phyloP scores from a whole-genome alignment of 2,329 filamentous ascomycete genomes.

The Aspergillus aculeatinus region DNA sequence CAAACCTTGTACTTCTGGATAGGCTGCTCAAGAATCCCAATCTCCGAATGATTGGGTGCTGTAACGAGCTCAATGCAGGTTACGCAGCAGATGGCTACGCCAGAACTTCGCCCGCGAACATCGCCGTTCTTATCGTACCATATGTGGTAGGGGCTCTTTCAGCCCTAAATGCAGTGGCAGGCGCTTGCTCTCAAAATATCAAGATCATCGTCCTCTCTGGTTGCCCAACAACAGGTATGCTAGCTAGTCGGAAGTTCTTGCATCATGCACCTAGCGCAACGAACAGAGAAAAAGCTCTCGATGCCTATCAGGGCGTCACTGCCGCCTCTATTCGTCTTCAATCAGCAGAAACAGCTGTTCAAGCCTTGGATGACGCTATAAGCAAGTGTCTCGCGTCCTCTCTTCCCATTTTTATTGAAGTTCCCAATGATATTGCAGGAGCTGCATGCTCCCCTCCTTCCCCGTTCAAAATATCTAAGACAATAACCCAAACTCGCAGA shows the following conservation, averaged over 20 bases:
- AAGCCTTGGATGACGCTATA: conserved; percentile 8
- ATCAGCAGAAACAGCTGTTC: neutral
- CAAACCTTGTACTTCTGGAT: conserved; percentile 9
- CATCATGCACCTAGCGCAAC: conserved; percentile 8
- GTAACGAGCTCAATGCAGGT: conserved; percentile 18
- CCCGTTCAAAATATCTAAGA: neutral
- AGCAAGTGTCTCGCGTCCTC: conserved; percentile 3
- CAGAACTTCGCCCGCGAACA: conserved; percentile 1
- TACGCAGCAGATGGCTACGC: conserved; percentile 20
- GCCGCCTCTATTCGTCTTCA: conserved; percentile 8
- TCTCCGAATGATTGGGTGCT: conserved; percentile 13
- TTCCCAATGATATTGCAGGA: conserved; percentile 7
- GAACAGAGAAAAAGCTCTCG: conserved; percentile 10
- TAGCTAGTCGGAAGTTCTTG: neutral
- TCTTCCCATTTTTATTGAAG: conserved; percentile 11
- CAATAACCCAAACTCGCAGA: neutral
- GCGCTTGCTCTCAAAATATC: conserved; percentile 11
- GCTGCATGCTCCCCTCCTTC: neutral
- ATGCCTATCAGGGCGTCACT: conserved; percentile 8
- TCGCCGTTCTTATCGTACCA: conserved; percentile 12
- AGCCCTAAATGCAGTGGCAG: conserved; percentile 14
- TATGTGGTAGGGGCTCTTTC: conserved; percentile 17
- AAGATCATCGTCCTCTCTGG: conserved; percentile 14
- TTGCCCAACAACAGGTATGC: neutral
- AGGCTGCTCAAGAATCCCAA: conserved; percentile 1